Conservation (phyloP, 2,329 filamentous ascomycete species). For the Fusarium secorum region DNA sequence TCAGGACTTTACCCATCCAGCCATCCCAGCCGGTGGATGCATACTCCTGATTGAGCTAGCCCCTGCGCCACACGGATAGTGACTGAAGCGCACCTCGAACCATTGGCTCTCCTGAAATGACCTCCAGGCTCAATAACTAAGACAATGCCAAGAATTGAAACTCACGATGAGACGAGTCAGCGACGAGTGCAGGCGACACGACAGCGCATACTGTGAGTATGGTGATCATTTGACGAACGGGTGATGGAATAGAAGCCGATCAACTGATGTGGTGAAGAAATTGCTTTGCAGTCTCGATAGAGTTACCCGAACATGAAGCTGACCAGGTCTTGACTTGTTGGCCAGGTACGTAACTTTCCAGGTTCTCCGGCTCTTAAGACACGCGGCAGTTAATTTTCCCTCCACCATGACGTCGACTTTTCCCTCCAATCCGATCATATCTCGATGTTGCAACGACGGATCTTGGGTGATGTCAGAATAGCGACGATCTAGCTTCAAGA, state of each 20-base stretch:
- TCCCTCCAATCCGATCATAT: conserved; percentile 1
- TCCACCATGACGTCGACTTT: conserved; percentile 22
- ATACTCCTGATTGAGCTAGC: conserved; percentile 28
- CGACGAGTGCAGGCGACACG: not conserved
- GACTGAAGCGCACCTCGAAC: conserved; percentile 5
- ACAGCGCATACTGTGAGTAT: not conserved
- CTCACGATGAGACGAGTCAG: conserved; percentile 14
- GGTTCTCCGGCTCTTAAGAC: conserved; percentile 8
- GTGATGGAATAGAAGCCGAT: not conserved
- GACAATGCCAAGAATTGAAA: conserved; percentile 11
- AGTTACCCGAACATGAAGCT: not conserved
- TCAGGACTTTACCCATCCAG: conserved; percentile 6
- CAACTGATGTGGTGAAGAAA: not conserved
- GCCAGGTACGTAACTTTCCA: not conserved
- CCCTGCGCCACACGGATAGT: conserved; percentile 25
- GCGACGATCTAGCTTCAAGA: conserved; percentile 1
- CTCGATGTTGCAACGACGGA: not conserved
- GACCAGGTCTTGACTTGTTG: not conserved
- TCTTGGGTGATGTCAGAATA: conserved; percentile 20
- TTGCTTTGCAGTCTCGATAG: not conserved
- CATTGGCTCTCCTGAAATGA: conserved; percentile 37
- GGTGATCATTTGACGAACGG: not conserved
- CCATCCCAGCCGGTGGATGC: conserved; percentile 2
- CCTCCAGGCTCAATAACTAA: conserved; percentile 4
- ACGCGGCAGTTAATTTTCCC: conserved; percentile 13